phyloP scores from a whole-genome alignment of 2,329 filamentous ascomycete species.

The Phoma sp. region DNA sequence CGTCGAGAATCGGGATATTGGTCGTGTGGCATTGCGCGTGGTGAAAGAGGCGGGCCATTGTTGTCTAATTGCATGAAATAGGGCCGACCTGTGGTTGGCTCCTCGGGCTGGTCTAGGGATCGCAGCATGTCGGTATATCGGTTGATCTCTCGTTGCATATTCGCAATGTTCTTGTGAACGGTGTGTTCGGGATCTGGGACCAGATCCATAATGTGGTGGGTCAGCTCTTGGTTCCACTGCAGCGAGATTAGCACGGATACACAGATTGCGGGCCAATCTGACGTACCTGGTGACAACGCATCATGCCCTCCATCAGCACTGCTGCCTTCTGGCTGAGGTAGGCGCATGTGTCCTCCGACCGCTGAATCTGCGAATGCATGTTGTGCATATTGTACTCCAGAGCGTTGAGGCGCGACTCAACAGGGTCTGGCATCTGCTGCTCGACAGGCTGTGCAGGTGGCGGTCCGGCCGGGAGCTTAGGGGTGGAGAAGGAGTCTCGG shows the following conservation, averaged over 20 bases:
- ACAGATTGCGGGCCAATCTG: conserved; percentile 22
- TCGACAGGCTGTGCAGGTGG: conserved; percentile 87
- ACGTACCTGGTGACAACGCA: conserved; percentile 70
- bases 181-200: conserved; percentile 77
- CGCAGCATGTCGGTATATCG: conserved; percentile 66
- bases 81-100: conserved; percentile 64
- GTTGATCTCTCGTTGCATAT: conserved; percentile 67
- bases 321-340: conserved; percentile 83
- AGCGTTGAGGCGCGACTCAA: conserved; percentile 74
- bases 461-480: conserved; percentile 72
- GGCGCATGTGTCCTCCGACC: conserved; percentile 82
- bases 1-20: conserved; percentile 68
- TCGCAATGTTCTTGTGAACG: conserved; percentile 72
- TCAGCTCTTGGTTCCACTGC: conserved; percentile 84
- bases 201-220: conserved; percentile 73
- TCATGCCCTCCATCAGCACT: conserved; percentile 78
- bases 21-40: conserved; percentile 84
- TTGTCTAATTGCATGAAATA: conserved; percentile 52
- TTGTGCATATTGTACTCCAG: conserved; percentile 87
- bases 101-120: conserved; percentile 65
- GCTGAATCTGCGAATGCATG: conserved; percentile 73
- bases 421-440: conserved; percentile 72
- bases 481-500: conserved; percentile 79
- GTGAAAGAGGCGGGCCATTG: conserved; percentile 77
- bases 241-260: conserved; percentile 31